Conservation (phyloP, 345 rosid species). For the Lumnitzera littorea region DNA sequence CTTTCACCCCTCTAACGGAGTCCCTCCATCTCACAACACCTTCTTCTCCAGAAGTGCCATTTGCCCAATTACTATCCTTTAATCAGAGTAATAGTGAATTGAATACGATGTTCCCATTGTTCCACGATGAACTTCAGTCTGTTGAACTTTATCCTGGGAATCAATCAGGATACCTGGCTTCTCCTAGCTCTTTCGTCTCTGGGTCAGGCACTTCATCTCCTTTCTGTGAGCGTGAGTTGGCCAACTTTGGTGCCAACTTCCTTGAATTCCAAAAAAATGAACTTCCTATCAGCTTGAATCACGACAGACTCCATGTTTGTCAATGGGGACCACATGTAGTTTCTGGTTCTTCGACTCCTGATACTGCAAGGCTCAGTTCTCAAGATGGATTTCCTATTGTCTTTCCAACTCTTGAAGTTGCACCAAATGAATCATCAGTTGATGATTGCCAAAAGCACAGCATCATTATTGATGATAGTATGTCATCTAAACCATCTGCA, state of each 20-base stretch:
- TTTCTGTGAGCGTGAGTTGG: conserved; percentile 35
- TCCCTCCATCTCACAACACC: conserved; percentile 78
- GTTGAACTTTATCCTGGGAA: conserved; percentile 62
- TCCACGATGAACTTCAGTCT: conserved; percentile 58
- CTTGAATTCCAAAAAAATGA: conserved; percentile 56
- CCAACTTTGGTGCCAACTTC: conserved; percentile 12
- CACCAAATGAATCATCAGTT: conserved; percentile 23
- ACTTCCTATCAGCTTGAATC: conserved; percentile 55
- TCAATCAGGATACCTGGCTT: conserved; percentile 70
- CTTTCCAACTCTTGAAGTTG: conserved; percentile 30
- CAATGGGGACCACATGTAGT: conserved; percentile 90
- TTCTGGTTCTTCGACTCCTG: conserved; percentile 76
- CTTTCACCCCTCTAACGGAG: conserved; percentile 89
- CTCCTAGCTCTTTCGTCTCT: conserved; percentile 75
- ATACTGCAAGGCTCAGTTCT: conserved; percentile 51
- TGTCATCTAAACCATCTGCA: too few species aligned
- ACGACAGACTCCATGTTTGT: conserved; percentile 56
- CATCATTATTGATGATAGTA: too few species aligned
- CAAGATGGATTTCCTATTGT: conserved; percentile 39
- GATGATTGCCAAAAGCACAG: conserved; percentile 18
- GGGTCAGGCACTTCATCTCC: conserved; percentile 89
- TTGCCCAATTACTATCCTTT: conserved; percentile 80
- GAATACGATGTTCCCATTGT: conserved; percentile 50
- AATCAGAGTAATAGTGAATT: conserved; percentile 61
- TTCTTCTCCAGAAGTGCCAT: conserved; percentile 95